A percentile compares a stretch with the other conserved stretches of the same genome.
Evolutionary conservation across 768 basidiomycete genomes (phyloP).

Genomic region (Naganishia randhawae): DNA sequence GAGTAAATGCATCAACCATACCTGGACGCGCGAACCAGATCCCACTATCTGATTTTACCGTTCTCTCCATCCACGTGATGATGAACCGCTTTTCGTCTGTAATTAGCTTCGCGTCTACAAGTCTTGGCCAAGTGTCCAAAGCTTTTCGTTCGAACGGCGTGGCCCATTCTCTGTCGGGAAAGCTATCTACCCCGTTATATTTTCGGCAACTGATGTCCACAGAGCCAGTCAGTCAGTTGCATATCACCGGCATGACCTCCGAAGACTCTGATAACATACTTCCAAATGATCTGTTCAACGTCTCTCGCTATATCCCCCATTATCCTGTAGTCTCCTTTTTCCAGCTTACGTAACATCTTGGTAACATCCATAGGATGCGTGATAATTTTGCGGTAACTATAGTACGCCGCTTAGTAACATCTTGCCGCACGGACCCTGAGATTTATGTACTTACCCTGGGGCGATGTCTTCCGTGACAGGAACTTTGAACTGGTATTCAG

Average conservation of each 20-base stretch:
- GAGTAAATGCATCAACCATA: constrained; percentile 12
- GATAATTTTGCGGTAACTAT: constrained; percentile 14
- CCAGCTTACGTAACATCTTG: constrained; percentile 69
- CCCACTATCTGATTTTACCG: constrained; percentile 66
- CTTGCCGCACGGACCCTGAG: no score
- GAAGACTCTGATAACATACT: constrained; percentile 50
- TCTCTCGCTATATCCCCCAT: constrained; percentile 81
- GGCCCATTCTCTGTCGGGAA: constrained; percentile 64
- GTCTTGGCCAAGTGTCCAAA: constrained; percentile 82
- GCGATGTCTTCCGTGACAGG: constrained; percentile 14
- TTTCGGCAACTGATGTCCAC: constrained; percentile 61
- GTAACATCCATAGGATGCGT: constrained; percentile 60
- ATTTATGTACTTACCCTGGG: not conserved
- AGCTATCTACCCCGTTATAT: constrained; percentile 83
- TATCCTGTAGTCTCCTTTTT: constrained; percentile 63
- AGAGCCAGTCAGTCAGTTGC: not conserved
- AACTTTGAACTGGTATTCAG: constrained; percentile 5
- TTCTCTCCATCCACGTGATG: constrained; percentile 65
- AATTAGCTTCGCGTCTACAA: constrained; percentile 66
- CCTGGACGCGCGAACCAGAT: constrained; percentile 35
- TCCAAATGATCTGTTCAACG: constrained; percentile 74
- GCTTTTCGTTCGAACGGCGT: constrained; percentile 69
- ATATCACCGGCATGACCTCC: not conserved
- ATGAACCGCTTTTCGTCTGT: constrained; percentile 76
- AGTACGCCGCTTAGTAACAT: not conserved